Evolutionary conservation across 495 filamentous ascomycete species (phyloP).

Genomic region (Lophium mytilinum): DNA sequence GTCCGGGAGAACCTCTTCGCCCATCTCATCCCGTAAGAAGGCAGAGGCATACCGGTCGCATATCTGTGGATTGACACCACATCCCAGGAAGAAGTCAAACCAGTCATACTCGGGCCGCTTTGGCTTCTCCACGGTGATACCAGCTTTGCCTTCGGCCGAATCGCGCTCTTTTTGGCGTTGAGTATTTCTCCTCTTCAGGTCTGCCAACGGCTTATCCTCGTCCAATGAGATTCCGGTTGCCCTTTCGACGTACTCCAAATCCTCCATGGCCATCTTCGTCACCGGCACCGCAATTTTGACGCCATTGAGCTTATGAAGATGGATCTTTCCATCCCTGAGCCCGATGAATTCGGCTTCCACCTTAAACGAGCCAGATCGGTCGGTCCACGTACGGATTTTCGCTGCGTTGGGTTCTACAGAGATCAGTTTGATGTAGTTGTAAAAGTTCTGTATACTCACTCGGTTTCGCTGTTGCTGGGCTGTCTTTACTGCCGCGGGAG

Average conservation of each 20-base stretch:
- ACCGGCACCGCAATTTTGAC: slow-evolving; percentile 97
- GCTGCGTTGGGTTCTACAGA: slow-evolving; percentile 52
- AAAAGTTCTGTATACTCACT: slow-evolving; percentile 50
- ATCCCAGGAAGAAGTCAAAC: slow-evolving; percentile 95
- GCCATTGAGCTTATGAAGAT: slow-evolving; percentile 94
- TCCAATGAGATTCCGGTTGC: slow-evolving; percentile 81
- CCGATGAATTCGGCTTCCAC: slow-evolving; percentile 97
- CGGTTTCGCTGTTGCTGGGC: slow-evolving; percentile 48
- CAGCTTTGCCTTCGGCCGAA: slow-evolving; percentile 30
- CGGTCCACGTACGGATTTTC: slow-evolving; percentile 87
- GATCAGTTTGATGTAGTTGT: not conserved
- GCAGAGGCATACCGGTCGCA: slow-evolving; percentile 90
- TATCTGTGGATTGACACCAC: slow-evolving; percentile 81
- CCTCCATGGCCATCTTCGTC: slow-evolving; percentile 87
- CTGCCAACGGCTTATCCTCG: slow-evolving; percentile 90
- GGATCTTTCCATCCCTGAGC: slow-evolving; percentile 89
- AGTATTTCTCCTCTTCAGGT: slow-evolving; percentile 50
- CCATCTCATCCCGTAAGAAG: slow-evolving; percentile 88
- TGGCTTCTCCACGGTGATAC: slow-evolving; percentile 40
- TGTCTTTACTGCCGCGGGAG: slow-evolving; percentile 54
- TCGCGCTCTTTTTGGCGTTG: slow-evolving; percentile 28
- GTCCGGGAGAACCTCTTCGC: slow-evolving; percentile 80
- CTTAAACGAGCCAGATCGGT: slow-evolving; percentile 88
- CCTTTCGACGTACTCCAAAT: slow-evolving; percentile 89
- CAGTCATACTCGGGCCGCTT: slow-evolving; percentile 80